A percentile compares a stretch with the other conserved stretches of the same genome.
Evolutionary conservation across 805 yeast genomes (phyloP).

Genomic region (Cyberlindnera petersonii): DNA sequence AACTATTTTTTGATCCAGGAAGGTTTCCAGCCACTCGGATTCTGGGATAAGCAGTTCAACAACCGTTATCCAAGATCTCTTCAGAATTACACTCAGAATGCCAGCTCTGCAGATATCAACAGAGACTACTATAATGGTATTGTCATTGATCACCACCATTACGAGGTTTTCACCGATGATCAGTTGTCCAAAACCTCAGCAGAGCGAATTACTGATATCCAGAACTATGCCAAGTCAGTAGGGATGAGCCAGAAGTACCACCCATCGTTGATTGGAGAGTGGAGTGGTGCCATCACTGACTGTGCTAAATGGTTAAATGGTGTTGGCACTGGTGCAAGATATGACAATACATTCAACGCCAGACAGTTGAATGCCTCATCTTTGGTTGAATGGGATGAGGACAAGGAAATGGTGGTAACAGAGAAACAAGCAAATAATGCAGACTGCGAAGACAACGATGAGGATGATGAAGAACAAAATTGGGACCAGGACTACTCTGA

Average conservation of each 20-base stretch:
- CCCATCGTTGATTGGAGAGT: conserved; percentile 63
- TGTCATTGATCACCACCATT: conserved; percentile 84
- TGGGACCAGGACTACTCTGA: neutral
- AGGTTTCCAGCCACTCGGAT: conserved; percentile 54
- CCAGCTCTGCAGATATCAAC: neutral
- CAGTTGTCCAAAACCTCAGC: conserved; percentile 46
- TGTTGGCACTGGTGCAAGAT: conserved; percentile 62
- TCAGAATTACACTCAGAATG: conserved; percentile 28
- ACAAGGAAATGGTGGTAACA: neutral
- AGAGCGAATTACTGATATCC: conserved; percentile 32
- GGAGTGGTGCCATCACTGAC: conserved; percentile 69
- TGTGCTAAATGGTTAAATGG: conserved; percentile 71
- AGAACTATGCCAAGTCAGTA: conserved; percentile 30
- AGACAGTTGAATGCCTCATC: conserved; percentile 13
- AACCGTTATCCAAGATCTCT: conserved; percentile 29
- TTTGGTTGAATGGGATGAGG: conserved; percentile 2
- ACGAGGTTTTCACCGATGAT: conserved; percentile 73
- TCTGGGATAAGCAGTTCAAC: conserved; percentile 48
- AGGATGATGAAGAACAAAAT: conserved; percentile 1
- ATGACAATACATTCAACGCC: conserved; percentile 41
- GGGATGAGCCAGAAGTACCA: conserved; percentile 33
- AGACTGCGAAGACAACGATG: neutral
- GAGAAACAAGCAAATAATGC: neutral
- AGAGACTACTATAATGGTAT: conserved; percentile 49
- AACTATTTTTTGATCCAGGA: conserved; percentile 58